Percentiles rank a stretch among this genome's conserved stretches.
Conservation (phyloP, 345 rosid genomes). For the Psidium friedrichsthalianum region DNA sequence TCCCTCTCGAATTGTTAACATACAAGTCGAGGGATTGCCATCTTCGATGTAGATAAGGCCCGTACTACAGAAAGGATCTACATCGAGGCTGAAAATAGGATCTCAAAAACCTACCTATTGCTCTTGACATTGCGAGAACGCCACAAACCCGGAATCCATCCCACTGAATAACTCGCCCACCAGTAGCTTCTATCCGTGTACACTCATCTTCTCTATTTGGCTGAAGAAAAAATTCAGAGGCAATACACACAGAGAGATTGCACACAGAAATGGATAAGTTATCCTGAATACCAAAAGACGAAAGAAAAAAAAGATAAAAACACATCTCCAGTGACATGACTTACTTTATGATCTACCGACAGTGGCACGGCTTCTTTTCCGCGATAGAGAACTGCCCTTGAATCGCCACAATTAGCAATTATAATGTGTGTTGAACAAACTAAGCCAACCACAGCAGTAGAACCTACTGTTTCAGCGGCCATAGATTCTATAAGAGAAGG, state of each 20-base stretch:
- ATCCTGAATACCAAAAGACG: background rate
- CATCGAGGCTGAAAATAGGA: background rate
- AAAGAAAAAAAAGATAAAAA: background rate
- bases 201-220: slow-evolving; percentile 78
- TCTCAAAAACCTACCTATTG: slow-evolving; percentile 36
- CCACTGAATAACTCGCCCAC: slow-evolving; percentile 77
- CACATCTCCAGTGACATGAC: background rate
- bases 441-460: slow-evolving; percentile 75
- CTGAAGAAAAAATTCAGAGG: slow-evolving; percentile 18
- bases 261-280: background rate
- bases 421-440: slow-evolving; percentile 47
- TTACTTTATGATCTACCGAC: slow-evolving; percentile 69
- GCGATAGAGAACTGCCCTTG: slow-evolving; percentile 64
- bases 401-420: slow-evolving; percentile 74
- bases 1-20: background rate
- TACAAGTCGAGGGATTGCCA: background rate
- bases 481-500: slow-evolving; percentile 1
- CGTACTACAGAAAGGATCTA: background rate
- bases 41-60: background rate
- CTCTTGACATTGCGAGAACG: slow-evolving; percentile 88
- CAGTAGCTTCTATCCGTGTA: slow-evolving; percentile 66
- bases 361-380: slow-evolving; percentile 49
- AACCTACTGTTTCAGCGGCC: slow-evolving; percentile 65
- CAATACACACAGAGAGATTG: background rate
- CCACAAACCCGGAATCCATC: slow-evolving; percentile 69